These are phyloP conservation scores for Schizosaccharomyces versatilis DNA, from an alignment of 1,139 yeast species.

Conservation along the genomic window DNA sequence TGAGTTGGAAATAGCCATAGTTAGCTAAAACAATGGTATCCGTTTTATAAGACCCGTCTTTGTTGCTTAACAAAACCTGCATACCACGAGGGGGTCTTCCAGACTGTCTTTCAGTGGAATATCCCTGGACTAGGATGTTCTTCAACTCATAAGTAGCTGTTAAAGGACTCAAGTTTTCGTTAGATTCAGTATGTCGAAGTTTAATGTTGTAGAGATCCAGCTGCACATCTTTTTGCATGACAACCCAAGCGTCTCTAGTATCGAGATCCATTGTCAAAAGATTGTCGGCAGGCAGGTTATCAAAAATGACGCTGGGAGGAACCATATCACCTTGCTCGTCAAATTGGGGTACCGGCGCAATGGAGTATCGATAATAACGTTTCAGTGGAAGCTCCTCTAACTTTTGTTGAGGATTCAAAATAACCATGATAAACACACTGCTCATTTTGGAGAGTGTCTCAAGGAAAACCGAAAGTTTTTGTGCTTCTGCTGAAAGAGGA, in stretches of 20 bases:
- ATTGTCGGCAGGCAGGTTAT: conserved; percentile 28
- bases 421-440: conserved; percentile 26
- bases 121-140: conserved; percentile 46
- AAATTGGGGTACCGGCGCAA: conserved; percentile 25
- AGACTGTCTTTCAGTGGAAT: conserved; percentile 27
- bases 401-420: conserved; percentile 35
- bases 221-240: conserved; percentile 27
- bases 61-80: conserved; percentile 24
- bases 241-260: conserved; percentile 46
- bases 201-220: conserved; percentile 43
- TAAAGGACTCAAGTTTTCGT: conserved; percentile 15
- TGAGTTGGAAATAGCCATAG: conserved; percentile 55
- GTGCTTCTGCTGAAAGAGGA: conserved; percentile 51
- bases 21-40: conserved; percentile 55
- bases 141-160: conserved; percentile 29
- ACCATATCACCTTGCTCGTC: conserved; percentile 21
- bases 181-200: conserved; percentile 18
- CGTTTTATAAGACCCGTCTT: conserved; percentile 14
- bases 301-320: conserved; percentile 19
- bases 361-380: conserved; percentile 35
- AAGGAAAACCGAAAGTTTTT: conserved; percentile 32
- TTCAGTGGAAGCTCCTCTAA: conserved; percentile 28
- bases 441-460: conserved; percentile 22
- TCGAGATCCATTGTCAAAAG: conserved; percentile 38
- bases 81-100: conserved; percentile 30